phyloP scores from a whole-genome alignment of 225 moss, liverwort and hornwort genomes.

The Pleurozium schreberi region DNA sequence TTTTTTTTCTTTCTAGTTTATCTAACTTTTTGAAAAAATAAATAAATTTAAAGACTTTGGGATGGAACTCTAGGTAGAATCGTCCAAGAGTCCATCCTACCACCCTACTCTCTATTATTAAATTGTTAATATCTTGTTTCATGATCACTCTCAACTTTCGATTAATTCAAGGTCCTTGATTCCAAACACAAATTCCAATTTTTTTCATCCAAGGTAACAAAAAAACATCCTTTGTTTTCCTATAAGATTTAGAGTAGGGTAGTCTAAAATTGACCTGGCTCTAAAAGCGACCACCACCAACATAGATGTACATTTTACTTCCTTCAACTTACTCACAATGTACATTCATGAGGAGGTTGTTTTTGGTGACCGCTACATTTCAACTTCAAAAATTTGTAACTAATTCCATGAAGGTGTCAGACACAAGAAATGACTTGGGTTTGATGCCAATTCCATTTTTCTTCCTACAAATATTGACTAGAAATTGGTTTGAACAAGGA shows the following conservation, averaged over 20 bases:
- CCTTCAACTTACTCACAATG: background rate
- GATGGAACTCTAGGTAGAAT: background rate
- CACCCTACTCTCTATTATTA: rapidly evolving
- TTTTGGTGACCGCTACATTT: background rate
- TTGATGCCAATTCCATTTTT: background rate
- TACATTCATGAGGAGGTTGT: background rate
- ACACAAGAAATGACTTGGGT: background rate
- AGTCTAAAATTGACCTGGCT: rapidly evolving
- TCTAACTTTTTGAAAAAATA: no score
- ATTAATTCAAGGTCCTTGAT: background rate
- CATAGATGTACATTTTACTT: background rate
- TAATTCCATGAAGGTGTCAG: background rate
- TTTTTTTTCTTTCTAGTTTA: no score
- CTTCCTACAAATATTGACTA: no score
- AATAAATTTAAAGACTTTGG: background rate
- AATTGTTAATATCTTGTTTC: background rate
- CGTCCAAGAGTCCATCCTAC: background rate
- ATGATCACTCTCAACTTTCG: background rate
- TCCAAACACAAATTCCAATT: background rate
- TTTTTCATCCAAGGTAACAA: background rate
- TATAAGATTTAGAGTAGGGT: rapidly evolving
- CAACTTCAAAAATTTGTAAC: background rate
- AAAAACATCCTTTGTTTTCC: no score
- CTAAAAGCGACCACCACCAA: background rate
- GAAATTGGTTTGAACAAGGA: background rate